These are phyloP conservation scores for Globisporangium sylvaticum DNA, from an alignment of 352 stramenopile genomes.

Conservation along the genomic window DNA sequence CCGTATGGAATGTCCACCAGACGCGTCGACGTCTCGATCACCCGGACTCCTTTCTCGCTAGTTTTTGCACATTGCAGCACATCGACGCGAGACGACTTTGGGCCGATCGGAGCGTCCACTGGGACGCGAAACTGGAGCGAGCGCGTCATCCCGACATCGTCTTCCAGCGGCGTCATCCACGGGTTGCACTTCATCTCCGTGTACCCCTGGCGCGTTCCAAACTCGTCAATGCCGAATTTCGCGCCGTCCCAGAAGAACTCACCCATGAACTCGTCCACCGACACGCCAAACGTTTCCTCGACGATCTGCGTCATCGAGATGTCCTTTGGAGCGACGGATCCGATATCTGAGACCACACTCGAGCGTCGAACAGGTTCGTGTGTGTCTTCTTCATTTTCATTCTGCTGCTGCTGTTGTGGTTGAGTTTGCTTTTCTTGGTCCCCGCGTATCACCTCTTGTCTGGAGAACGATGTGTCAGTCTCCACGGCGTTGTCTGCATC, in stretches of 20 bases:
- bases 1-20: constrained; percentile 84
- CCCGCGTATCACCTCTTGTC: not conserved
- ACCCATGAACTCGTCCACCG: constrained; percentile 66
- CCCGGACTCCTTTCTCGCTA: constrained; percentile 30
- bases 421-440: not conserved
- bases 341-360: constrained; percentile 61
- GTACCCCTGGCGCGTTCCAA: constrained; percentile 49
- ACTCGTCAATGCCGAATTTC: constrained; percentile 65
- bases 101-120: constrained; percentile 75
- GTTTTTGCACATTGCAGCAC: constrained; percentile 66
- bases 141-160: constrained; percentile 51
- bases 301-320: constrained; percentile 73
- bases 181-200: constrained; percentile 73
- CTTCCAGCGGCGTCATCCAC: constrained; percentile 52
- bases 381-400: constrained; percentile 3
- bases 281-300: constrained; percentile 56
- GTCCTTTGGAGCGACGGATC: constrained; percentile 54
- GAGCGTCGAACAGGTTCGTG: constrained; percentile 18
- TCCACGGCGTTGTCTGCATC: constrained; percentile 6
- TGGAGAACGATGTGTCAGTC: not conserved
- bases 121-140: constrained; percentile 74
- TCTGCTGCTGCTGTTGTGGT: not conserved
- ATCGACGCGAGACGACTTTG: constrained; percentile 79
- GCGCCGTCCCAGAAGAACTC: constrained; percentile 64
- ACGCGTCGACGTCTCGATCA: constrained; percentile 74